Evolutionary conservation across 2,329 filamentous ascomycete species (phyloP), one percentile per base, ranked within the genome.

Genomic region (Sporothrix brasiliensis): DNA sequence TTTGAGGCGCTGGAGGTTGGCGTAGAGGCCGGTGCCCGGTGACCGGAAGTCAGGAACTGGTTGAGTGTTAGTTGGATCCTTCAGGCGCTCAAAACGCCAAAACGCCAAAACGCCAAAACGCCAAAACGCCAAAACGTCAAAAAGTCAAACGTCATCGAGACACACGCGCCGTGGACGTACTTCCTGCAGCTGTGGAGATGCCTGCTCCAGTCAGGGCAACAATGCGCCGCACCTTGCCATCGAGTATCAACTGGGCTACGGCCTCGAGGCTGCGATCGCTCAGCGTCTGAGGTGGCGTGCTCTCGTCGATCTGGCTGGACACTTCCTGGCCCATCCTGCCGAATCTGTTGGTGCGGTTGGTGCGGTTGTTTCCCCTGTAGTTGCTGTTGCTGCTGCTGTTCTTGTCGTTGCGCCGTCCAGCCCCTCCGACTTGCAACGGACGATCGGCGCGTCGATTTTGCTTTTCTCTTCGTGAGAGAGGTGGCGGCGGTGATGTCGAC

Each of bases 121-220:
- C 1, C 34, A 34, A 34, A 34, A 34, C 4, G 6, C 1, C 7
- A 34, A 34, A 34, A 34, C 24, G 24, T 24, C 24, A 24, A 24
- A 24, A 24, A 24, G 24, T 24, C 24, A 24, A 24, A 24, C 34
- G 34, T 44, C 41, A 10, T 44, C 41, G 11, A 16, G 7, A 50
- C 1, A 24, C 21, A 70, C 27, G 39, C n/a, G 21, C 54, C 41
- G 3, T 24, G 53, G 16, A 78, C 83, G 69, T 79, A 88, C 86
- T 90, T 70, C 88, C 88, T 70, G 88, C 88, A 11, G 87, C 86
- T 0, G 92, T 94, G 41, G 90, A 92, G 75, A 97, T 96, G 63
- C 94, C 94, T 14, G 94, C 94, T 71, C 94, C 94, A 2, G 92
- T 93, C 88, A 98, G 89, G 73, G 97, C 91, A 30, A 97, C 92